phyloP scores from a whole-genome alignment of 2,329 filamentous ascomycete species.

The Claviceps sp. region DNA sequence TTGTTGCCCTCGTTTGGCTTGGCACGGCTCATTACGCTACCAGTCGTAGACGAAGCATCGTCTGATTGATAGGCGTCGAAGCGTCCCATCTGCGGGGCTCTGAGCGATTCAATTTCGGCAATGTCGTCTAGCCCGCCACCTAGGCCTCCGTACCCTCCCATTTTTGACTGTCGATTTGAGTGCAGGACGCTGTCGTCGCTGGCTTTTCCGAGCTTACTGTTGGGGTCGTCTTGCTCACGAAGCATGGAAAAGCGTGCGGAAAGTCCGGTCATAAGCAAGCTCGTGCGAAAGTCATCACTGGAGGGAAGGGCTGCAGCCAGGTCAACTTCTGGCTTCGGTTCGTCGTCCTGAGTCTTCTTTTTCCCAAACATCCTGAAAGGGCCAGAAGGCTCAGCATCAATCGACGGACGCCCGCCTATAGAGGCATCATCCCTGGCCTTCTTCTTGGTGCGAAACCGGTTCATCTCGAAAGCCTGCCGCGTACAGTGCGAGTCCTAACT shows the following conservation, averaged over 20 bases:
- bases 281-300: slow-evolving; percentile 84
- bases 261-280: slow-evolving; percentile 86
- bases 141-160: slow-evolving; percentile 52
- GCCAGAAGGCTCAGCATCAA: slow-evolving; percentile 39
- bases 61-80: slow-evolving; percentile 56
- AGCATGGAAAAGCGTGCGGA: slow-evolving; percentile 96
- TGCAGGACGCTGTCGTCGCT: slow-evolving; percentile 88
- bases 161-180: slow-evolving; percentile 65
- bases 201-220: slow-evolving; percentile 79
- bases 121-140: slow-evolving; percentile 61
- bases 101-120: slow-evolving; percentile 76
- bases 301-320: slow-evolving; percentile 62
- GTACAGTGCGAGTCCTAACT: not conserved
- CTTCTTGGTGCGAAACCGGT: slow-evolving; percentile 64
- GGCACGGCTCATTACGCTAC: slow-evolving; percentile 71
- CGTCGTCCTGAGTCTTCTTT: slow-evolving; percentile 40
- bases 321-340: slow-evolving; percentile 56
- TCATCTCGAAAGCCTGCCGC: slow-evolving; percentile 32
- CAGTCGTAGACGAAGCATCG: slow-evolving; percentile 49
- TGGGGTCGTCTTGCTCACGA: slow-evolving; percentile 84
- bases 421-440: slow-evolving; percentile 46
- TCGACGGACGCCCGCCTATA: slow-evolving; percentile 33
- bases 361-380: slow-evolving; percentile 43
- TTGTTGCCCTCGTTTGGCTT: slow-evolving; percentile 83
- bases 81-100: slow-evolving; percentile 45